A percentile compares a stretch with the other conserved stretches of the same genome.
phyloP scores from a whole-genome alignment of 1,139 yeast genomes.

The Kodamaea fungicola region DNA sequence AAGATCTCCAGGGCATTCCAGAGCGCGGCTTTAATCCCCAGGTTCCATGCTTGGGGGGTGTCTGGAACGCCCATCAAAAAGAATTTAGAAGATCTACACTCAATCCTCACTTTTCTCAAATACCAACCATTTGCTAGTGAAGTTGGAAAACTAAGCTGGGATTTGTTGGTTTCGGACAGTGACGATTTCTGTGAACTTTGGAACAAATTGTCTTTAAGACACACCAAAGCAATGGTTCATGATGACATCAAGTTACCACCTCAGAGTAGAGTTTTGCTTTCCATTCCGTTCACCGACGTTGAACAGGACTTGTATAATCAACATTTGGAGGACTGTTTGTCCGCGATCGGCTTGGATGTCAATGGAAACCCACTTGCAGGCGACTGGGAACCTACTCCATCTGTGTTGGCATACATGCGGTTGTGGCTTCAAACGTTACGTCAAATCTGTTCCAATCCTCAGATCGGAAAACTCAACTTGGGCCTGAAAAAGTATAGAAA shows the following conservation, averaged over 20 bases:
- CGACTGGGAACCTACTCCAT: slow-evolving; percentile 49
- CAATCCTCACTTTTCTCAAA: slow-evolving; percentile 65
- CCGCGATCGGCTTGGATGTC: slow-evolving; percentile 57
- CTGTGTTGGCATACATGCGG: slow-evolving; percentile 47
- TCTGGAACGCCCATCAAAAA: slow-evolving; percentile 89
- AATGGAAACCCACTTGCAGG: slow-evolving; percentile 52
- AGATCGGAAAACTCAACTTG: slow-evolving; percentile 47
- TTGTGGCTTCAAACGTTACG: slow-evolving; percentile 67
- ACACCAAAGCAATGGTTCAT: slow-evolving; percentile 79
- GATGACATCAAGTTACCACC: slow-evolving; percentile 74
- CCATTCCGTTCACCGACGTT: slow-evolving; percentile 72
- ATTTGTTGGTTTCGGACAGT: slow-evolving; percentile 18
- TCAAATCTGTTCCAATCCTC: slow-evolving; percentile 82
- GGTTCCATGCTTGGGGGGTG: slow-evolving; percentile 94
- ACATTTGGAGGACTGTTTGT: slow-evolving; percentile 56
- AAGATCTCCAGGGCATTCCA: slow-evolving; percentile 73
- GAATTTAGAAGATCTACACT: slow-evolving; percentile 62
- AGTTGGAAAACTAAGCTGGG: slow-evolving; percentile 41
- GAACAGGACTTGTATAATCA: slow-evolving; percentile 81
- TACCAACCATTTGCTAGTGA: slow-evolving; percentile 57
- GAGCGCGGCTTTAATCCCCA: slow-evolving; percentile 74
- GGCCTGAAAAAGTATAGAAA: slow-evolving; percentile 28
- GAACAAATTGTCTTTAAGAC: slow-evolving; percentile 59
- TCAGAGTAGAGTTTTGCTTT: slow-evolving; percentile 65
- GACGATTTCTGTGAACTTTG: slow-evolving; percentile 48